A percentile compares a stretch with the other conserved stretches of the same genome.
Conservation (phyloP, 352 stramenopile species). For the Globisporangium lucens region DNA sequence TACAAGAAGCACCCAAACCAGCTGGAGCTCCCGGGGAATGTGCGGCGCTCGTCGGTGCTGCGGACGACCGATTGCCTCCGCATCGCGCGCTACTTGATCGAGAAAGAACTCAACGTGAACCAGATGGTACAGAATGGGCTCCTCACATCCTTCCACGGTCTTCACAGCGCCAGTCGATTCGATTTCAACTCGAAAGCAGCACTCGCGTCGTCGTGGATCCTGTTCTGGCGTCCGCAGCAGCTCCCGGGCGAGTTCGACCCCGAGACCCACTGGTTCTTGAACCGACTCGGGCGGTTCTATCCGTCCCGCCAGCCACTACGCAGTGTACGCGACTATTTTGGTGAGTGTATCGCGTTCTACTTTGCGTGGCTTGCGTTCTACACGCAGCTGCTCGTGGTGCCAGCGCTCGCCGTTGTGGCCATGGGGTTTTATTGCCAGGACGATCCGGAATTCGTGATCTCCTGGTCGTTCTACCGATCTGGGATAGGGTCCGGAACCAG, state of each 20-base stretch:
- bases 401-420: conserved; percentile 32
- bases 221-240: conserved; percentile 47
- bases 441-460: conserved; percentile 13
- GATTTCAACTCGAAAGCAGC: conserved; percentile 32
- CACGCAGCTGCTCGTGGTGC: conserved; percentile 59
- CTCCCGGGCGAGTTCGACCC: conserved; percentile 39
- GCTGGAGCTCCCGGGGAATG: conserved; percentile 36
- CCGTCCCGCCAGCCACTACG: conserved; percentile 77
- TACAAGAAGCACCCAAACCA: conserved; percentile 59
- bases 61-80: conserved; percentile 61
- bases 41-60: conserved; percentile 49
- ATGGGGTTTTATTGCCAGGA: conserved; percentile 23
- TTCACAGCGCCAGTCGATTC: conserved; percentile 61
- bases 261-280: conserved; percentile 36
- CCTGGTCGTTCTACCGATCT: conserved; percentile 31
- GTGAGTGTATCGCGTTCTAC: conserved; percentile 87
- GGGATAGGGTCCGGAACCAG: background rate
- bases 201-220: conserved; percentile 46
- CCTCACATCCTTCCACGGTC: conserved; percentile 29
- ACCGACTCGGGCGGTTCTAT: conserved; percentile 30
- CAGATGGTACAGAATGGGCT: conserved; percentile 27
- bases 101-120: conserved; percentile 45
- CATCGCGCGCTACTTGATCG: conserved; percentile 39
- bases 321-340: conserved; percentile 83
- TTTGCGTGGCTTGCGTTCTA: conserved; percentile 89